Base-by-base conservation (phyloP, 73 alveolate species). In the Paraurostyla sp. region DNA sequence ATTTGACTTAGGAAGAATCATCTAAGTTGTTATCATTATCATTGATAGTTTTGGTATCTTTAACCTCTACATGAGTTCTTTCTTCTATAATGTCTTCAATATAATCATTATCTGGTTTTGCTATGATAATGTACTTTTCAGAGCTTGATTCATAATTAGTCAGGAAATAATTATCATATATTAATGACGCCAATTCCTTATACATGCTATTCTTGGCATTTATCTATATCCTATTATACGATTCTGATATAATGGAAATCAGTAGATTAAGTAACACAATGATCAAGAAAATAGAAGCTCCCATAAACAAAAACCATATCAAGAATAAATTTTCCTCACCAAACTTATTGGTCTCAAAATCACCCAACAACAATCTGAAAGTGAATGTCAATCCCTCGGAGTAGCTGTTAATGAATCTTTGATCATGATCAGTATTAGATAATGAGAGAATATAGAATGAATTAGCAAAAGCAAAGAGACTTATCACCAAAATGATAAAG, bases 251-350 rank as follows among this genome's bases (percentile, higher is more conserved):
- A 23, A 65, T 65, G 42, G 82, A 65, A 65, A 65, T 65, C 15
- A 83, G 76, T 16, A 83, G 65, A 41, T 83, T 83, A 4, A 83
- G 49, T 45, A 83, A 35, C 60, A 83, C 76, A 13, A 83, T 40
- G 6, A 65, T 49, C 20, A 63, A 41, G 69, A 83, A 65, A 0
- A 83, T n/a, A 15, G 92, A 57, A 13, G 86, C 58, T 20, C 40
- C 18, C 32, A 65, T 27, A 49, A 63, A 83, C 16, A 83, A 40
- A 35, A 25, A 35, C 84, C 85, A 83, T 1, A 83, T 38, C 0
- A 83, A 35, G 30, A 22, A 11, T 54, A n/a, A 23, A 41, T 60
- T 48, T n/a, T 20, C 48, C 18, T 54, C 85, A 0, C 48, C 76
- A 38, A 63, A 83, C 11, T 56, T 76, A 4, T 65, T 41, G 2